Base-by-base conservation (phyloP, 768 basidiomycete genomes). In the Lepiota brunneoincarnata region DNA sequence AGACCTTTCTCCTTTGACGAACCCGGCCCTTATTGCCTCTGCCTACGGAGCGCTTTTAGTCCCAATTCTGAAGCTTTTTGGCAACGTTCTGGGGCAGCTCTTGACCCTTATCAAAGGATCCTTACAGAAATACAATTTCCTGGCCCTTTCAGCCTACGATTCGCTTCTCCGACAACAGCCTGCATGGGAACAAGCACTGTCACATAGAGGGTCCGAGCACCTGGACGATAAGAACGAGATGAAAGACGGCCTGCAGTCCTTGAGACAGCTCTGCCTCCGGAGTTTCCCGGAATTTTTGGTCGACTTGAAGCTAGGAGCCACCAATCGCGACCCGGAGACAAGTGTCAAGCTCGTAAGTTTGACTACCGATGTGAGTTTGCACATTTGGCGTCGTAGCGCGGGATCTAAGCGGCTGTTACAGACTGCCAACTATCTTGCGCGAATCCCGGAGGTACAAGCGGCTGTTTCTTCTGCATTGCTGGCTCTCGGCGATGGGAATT, bases 261-360 rank as follows among this genome's bases (percentile, higher is more conserved):
- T 93, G 9, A 74, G 87, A 12, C 81, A 78, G 0, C 74, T 91
- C 1, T 91, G 89, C 62, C 67, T 93, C 55, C 75, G 91, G 41
- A 91, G 87, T 48, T 93, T 93, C 66, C 91, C 91, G 0, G 91
- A 93, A 61, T 87, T 89, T 59, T 65, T 93, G 42, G 89, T 83
- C 15, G 89, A 93, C 64, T 69, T 93, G 62, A 90, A 90, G 66
- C 65, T 85, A 56, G 84, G 83, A 1, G 80, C 78, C 2, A 63
- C 75, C 39, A 69, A 80, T 4, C 83, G 76, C 57, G 79, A 78
- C 3, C 77, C 79, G 3, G 87, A 89, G 62, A 67, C 83, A 4
- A 80, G 81, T 35, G 83, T 84, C 2, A 82, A 85, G 36, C 66
- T 91, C 15, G 77, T 82, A 1, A 86, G 88, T 58, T 82, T 85